Conservation (phyloP, 208 protist genomes). For the Leishmania amazonensis region DNA sequence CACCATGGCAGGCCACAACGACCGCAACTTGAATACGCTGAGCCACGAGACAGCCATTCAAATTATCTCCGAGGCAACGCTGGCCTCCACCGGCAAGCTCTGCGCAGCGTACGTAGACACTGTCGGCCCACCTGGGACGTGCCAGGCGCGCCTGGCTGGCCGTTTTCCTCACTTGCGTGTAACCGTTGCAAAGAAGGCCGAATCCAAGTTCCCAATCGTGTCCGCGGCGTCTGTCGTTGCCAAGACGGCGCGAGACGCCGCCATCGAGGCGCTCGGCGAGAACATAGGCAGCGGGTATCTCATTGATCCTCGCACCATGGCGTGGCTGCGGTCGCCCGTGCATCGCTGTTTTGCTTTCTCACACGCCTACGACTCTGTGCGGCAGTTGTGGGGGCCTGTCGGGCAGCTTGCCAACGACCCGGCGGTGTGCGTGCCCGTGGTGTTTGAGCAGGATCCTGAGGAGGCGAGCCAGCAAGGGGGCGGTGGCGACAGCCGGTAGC, state of each 20-base stretch:
- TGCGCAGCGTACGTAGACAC: constrained; percentile 94
- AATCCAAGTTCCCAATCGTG: constrained; percentile 91
- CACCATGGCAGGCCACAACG: constrained; percentile 69
- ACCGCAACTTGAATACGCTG: constrained; percentile 87
- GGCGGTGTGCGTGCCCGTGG: constrained; percentile 53
- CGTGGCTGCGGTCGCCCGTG: constrained; percentile 69
- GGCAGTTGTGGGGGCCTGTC: constrained; percentile 82
- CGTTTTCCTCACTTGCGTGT: constrained; percentile 90
- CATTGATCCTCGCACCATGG: constrained; percentile 71
- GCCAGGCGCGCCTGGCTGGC: constrained; percentile 67
- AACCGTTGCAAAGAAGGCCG: constrained; percentile 90
- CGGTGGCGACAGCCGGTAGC: constrained; percentile 37
- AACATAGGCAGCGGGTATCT: constrained; percentile 84
- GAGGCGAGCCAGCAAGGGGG: constrained; percentile 23
- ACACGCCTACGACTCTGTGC: constrained; percentile 56
- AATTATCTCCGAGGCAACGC: constrained; percentile 78
- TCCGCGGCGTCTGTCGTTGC: constrained; percentile 94
- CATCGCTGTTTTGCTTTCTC: constrained; percentile 81
- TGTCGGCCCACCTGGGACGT: constrained; percentile 86
- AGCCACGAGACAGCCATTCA: constrained; percentile 86
- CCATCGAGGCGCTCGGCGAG: constrained; percentile 47
- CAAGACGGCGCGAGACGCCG: constrained; percentile 82
- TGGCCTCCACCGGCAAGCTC: constrained; percentile 75
- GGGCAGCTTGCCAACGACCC: constrained; percentile 52
- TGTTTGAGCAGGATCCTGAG: constrained; percentile 70